Conservation (phyloP, 257 asterid genomes). For the Primulina tabacum region DNA sequence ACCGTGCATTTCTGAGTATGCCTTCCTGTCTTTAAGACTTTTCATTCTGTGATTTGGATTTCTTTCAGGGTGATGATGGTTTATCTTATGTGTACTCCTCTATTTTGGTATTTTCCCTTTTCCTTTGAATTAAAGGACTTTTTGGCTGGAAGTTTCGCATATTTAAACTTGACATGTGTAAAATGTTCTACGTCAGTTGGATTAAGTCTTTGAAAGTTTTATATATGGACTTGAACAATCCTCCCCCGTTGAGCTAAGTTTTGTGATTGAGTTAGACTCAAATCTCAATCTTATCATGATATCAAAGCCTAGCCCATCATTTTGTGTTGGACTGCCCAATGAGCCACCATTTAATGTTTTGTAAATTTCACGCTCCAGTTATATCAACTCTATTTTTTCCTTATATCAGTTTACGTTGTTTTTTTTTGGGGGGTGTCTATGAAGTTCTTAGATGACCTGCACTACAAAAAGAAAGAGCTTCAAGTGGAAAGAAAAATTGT, state of each 20-base stretch:
- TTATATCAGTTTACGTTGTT: background rate
- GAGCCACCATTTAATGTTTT: too few relatives aligned
- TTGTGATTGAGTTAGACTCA: too few relatives aligned
- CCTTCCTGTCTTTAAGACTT: slow-evolving; percentile 17
- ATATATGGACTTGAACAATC: too few relatives aligned
- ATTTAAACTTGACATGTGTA: background rate
- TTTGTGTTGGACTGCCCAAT: too few relatives aligned
- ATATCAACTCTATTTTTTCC: background rate
- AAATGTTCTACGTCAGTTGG: too few relatives aligned
- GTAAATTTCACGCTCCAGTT: too few relatives aligned
- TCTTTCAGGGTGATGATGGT: background rate
- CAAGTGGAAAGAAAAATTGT: background rate
- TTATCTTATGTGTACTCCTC: background rate
- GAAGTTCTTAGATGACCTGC: background rate
- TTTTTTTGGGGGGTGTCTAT: background rate
- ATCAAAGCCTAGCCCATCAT: too few relatives aligned
- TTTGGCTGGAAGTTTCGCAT: background rate
- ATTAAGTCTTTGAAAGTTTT: too few relatives aligned
- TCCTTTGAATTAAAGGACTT: background rate
- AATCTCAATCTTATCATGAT: too few relatives aligned
- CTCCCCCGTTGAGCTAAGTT: too few relatives aligned
- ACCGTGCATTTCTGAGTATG: slow-evolving; percentile 94
- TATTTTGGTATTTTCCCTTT: background rate
- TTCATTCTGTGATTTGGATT: slow-evolving; percentile 5
- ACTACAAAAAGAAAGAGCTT: background rate